Evolutionary conservation across 169 alveolate species (phyloP).

Genomic region (Ichthyophthirius multifiliis): DNA sequence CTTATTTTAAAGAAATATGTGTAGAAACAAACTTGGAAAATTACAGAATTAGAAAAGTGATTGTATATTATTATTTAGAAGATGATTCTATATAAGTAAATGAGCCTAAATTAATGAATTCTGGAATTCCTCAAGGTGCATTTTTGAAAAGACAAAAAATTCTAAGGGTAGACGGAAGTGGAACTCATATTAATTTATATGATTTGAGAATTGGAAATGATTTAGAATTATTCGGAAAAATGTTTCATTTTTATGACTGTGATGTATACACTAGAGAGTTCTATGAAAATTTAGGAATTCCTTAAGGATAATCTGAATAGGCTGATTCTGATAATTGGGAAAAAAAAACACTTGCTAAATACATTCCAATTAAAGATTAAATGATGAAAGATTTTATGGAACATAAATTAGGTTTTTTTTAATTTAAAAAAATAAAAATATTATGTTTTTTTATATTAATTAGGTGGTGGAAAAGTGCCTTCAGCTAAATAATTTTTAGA

Average conservation of each 20-base stretch:
- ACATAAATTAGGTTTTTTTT: slow-evolving; percentile 38
- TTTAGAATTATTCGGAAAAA: slow-evolving; percentile 72
- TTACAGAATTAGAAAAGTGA: slow-evolving; percentile 65
- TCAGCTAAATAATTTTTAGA: slow-evolving; percentile 76
- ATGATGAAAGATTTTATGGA: slow-evolving; percentile 74
- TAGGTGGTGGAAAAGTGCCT: slow-evolving; percentile 77
- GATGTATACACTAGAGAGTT: slow-evolving; percentile 84
- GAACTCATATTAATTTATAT: slow-evolving; percentile 49
- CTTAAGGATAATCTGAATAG: slow-evolving; percentile 42
- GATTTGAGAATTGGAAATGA: slow-evolving; percentile 78
- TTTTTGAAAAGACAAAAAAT: slow-evolving; percentile 80
- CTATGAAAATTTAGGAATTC: slow-evolving; percentile 46
- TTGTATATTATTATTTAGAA: slow-evolving; percentile 76
- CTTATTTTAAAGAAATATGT: slow-evolving; percentile 80
- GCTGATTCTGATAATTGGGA: slow-evolving; percentile 41
- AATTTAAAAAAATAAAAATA: no score
- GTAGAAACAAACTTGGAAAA: slow-evolving; percentile 79
- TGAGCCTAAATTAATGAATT: slow-evolving; percentile 78
- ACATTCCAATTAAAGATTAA: slow-evolving; percentile 50
- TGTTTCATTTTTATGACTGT: slow-evolving; percentile 66
- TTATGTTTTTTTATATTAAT: background rate
- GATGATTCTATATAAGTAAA: slow-evolving; percentile 76
- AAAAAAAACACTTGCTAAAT: slow-evolving; percentile 34
- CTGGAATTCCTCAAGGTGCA: slow-evolving; percentile 86
- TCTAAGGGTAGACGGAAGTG: slow-evolving; percentile 53